Percentiles rank a stretch among this genome's conserved stretches.
Evolutionary conservation across 23 red algal species (phyloP).

Genomic region (Cyanidioschyzon merolae): DNA sequence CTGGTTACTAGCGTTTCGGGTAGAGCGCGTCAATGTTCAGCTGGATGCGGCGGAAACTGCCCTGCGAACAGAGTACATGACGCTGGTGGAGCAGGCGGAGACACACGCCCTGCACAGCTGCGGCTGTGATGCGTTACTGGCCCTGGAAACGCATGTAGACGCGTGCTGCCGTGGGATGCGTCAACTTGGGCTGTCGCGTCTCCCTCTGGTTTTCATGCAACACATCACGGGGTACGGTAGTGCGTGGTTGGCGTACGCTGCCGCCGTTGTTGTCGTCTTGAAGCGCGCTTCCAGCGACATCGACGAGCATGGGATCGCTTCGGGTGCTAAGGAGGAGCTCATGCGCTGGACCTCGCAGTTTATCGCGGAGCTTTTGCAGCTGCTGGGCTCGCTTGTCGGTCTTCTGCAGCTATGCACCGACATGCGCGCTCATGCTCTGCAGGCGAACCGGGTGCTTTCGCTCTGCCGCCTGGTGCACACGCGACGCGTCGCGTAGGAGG

Average conservation of each 20-base stretch:
- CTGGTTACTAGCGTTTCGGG: neutral
- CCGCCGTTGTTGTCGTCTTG: neutral
- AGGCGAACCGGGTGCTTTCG: neutral
- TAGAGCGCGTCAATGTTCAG: neutral
- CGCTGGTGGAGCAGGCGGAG: neutral
- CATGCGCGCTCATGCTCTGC: neutral
- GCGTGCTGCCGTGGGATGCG: neutral
- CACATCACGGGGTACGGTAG: neutral
- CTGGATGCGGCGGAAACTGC: neutral
- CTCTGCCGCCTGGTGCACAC: neutral
- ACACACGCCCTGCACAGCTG: neutral
- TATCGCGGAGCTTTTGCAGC: neutral
- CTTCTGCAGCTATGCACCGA: neutral
- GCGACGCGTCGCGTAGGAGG: too few species aligned
- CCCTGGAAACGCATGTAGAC: neutral
- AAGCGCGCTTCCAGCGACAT: neutral
- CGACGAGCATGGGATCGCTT: too few species aligned
- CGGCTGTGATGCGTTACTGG: neutral
- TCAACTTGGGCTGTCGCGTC: neutral
- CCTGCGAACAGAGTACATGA: neutral
- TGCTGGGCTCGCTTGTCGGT: neutral
- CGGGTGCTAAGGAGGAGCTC: neutral
- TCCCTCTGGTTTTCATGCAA: neutral
- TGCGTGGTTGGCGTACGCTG: neutral
- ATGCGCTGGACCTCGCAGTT: neutral